phyloP scores from a whole-genome alignment of 805 yeast genomes.

The Pichia cabralensis region DNA sequence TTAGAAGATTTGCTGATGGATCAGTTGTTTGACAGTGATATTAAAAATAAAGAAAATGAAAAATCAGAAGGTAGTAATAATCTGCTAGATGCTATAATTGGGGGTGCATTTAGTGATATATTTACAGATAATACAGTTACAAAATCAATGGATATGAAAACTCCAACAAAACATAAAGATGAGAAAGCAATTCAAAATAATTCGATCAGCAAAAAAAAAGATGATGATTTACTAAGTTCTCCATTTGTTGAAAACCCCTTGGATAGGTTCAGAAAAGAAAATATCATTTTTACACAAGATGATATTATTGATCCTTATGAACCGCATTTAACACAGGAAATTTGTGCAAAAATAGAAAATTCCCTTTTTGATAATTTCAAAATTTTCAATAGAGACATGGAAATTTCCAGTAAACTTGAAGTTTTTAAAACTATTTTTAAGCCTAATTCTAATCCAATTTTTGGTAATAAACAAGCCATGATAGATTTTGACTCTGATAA shows the following conservation, averaged over 20 bases:
- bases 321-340: constrained; percentile 24
- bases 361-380: constrained; percentile 20
- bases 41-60: not conserved
- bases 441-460: constrained; percentile 14
- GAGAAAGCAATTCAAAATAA: too few species aligned
- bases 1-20: too few species aligned
- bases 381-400: too few species aligned
- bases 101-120: constrained; percentile 26
- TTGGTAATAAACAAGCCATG: constrained; percentile 30
- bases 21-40: too few species aligned
- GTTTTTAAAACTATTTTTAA: constrained; percentile 14
- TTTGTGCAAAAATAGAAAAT: not conserved
- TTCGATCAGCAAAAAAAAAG: constrained; percentile 1
- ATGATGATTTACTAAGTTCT: constrained; percentile 29
- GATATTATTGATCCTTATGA: constrained; percentile 33
- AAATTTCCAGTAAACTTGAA: constrained; percentile 9
- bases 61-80: not conserved
- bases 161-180: not conserved
- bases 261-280: not conserved
- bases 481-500: constrained; percentile 32
- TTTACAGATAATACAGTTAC: constrained; percentile 41
- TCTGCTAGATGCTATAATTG: constrained; percentile 10
- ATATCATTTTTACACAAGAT: too few species aligned
- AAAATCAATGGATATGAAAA: not conserved
- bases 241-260: constrained; percentile 33